Base-by-base conservation (phyloP, 2,329 filamentous ascomycete genomes). In the Cladophialophora yegresii region DNA sequence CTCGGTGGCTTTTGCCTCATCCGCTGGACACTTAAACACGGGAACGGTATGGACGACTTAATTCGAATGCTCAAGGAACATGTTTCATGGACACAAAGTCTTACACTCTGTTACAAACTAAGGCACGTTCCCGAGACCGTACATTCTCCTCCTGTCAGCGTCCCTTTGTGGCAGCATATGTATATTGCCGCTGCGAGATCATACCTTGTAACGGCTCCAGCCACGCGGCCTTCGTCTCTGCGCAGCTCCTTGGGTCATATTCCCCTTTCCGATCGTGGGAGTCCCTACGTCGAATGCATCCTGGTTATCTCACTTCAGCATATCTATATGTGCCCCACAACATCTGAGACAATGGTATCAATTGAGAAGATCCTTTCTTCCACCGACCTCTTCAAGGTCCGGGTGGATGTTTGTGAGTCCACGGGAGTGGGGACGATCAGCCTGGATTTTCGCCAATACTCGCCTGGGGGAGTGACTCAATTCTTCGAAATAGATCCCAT, bases 241-340 rank as follows among this genome's bases (percentile, higher is more conserved):
- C 45, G 13, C 20, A 50, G 12, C 20, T 12, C 3, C 45, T 10
- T 50, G 20, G 47, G 47, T 26, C 47, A 50, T n/a, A 43, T 43
- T 43, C 16, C 36, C 8, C n/a, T 8, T 43, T 16, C 16, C 36
- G 13, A n/a, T 43, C 1, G n/a, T 43, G 16, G n/a, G 36, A n/a
- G 3, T 43, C 36, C 4, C 36, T 20, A 20, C 8, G 2, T n/a
- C 16, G 36, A 43, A 43, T 8, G 36, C 36, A 13, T 43, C 36
- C 7, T 43, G 5, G 1, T 20, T 43, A 7, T 4, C 16, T 7
- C 2, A 5, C 0, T 3, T 1, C 0, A 8, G 1, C 1, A 8
- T n/a, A 8, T 7, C 36, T 43, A 5, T 4, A 43, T 43, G 36
- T 43, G 6, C 16, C 36, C 36, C n/a, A 7, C 3, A n/a, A 13